phyloP scores from a whole-genome alignment of 2,329 filamentous ascomycete genomes.

The Davidsoniella eucalypti region DNA sequence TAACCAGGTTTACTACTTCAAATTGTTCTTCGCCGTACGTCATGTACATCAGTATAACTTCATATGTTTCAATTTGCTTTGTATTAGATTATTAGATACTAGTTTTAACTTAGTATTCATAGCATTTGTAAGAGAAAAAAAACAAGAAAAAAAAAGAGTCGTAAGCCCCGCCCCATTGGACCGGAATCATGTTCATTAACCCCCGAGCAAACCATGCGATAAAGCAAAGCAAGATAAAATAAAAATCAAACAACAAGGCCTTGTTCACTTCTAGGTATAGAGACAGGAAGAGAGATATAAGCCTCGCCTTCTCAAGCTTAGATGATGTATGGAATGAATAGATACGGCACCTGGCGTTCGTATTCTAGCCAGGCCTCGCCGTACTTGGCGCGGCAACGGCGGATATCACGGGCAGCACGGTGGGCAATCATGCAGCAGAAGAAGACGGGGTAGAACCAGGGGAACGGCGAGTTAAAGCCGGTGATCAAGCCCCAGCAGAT shows the following conservation, averaged over 20 bases:
- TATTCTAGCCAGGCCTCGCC: slow-evolving; percentile 71
- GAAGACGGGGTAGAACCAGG: slow-evolving; percentile 82
- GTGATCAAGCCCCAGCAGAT: slow-evolving; percentile 35
- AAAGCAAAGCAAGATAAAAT: not conserved
- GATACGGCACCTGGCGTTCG: slow-evolving; percentile 59
- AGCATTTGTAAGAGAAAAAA: no score
- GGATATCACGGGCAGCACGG: slow-evolving; percentile 59
- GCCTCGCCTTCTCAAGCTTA: not conserved
- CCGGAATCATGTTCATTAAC: not conserved
- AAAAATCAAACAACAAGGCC: not conserved
- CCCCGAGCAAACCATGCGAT: not conserved
- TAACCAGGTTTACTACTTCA: no score
- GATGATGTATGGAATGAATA: slow-evolving; percentile 51
- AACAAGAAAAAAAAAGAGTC: no score
- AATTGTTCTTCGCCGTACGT: no score
- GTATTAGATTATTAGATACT: no score
- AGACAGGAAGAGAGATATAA: not conserved
- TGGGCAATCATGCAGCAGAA: slow-evolving; percentile 71
- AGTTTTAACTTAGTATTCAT: no score
- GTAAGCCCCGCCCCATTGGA: not conserved
- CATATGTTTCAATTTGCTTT: no score
- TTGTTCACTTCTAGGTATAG: not conserved
- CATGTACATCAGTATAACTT: no score
- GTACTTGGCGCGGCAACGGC: slow-evolving; percentile 64
- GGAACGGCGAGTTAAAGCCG: slow-evolving; percentile 50